phyloP scores from a whole-genome alignment of 2,329 filamentous ascomycete species.

The Hymenoscyphus fructigenus region DNA sequence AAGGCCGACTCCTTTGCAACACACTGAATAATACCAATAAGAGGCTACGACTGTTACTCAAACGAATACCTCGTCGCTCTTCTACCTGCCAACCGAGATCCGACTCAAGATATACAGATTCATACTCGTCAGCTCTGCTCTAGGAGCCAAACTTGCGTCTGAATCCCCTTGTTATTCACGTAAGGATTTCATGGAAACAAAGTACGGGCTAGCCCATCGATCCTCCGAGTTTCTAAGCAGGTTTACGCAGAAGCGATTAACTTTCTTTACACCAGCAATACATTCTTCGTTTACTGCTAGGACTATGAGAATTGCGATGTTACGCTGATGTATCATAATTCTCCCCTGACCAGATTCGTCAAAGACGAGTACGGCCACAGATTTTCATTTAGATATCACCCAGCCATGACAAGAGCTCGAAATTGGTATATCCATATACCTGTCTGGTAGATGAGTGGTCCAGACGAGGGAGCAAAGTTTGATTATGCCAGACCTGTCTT shows the following conservation, averaged over 20 bases:
- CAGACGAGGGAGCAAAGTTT: no score
- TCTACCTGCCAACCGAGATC: background rate
- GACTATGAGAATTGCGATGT: background rate
- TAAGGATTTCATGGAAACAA: no score
- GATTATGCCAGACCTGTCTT: background rate
- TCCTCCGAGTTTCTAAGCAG: background rate
- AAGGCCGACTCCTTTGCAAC: background rate
- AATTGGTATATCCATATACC: background rate
- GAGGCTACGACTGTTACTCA: background rate
- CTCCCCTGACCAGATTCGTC: background rate
- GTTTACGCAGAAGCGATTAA: background rate
- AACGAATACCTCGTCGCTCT: background rate
- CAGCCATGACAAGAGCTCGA: background rate
- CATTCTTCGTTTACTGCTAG: background rate
- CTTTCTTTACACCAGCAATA: background rate
- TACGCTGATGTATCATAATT: background rate
- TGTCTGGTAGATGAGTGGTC: background rate
- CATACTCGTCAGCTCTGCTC: background rate
- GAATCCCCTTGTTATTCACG: no score
- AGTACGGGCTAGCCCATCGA: background rate
- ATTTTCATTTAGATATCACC: background rate
- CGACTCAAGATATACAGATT: background rate
- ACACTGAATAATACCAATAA: background rate
- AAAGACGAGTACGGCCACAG: background rate
- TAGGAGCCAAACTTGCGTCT: background rate